Evolutionary conservation across 2,329 filamentous ascomycete species (phyloP), one percentile per base, ranked within the genome.

Genomic region (Teratosphaeria epicoccoides): DNA sequence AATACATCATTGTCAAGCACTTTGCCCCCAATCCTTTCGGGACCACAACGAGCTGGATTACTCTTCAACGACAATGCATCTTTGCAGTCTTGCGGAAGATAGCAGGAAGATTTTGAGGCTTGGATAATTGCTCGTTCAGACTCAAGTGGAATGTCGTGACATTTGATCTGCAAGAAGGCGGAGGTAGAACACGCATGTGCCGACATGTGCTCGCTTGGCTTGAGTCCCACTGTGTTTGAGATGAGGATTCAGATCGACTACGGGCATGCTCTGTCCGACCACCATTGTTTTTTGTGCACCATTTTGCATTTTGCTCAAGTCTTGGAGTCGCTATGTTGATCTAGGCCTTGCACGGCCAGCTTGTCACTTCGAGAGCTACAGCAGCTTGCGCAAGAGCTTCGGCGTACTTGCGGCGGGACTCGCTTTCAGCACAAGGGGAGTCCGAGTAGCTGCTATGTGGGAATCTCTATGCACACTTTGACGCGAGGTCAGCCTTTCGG

Each of bases 1-100:
- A 60, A 49, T n/a, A 57, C 53, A 22, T 46, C 53, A 43, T 52
- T 48, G 24, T 78, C 76, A 1, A 87, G 71, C 0, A 86, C 76
- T 29, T 78, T 75, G 43, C 61, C 57, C 24, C 62, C 63, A 2
- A 60, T 60, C 20, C 71, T 64, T 0, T 71, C 70, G 56, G 76
- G 51, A 2, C 52, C 48, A 47, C 58, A 51, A 12, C 57, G 51
- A n/a, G 57, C 54, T 24, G 52, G 55, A 51, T 52, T 61, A 46
- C 56, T 59, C 51, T 59, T 59, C 47, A 56, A 43, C 1, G 53
- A 59, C 24, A 58, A 43, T 22, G 50, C 47, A 52, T 61, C 58
- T 33, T 59, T 62, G 28, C 49, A 23, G 37, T 51, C 54, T 12
- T 56, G 28, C 6, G 57, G 55, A 22, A 60, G 49, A 43, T 57